Percentiles rank a stretch among this genome's conserved stretches.
Conservation (phyloP, 1,139 yeast species). For the Kodamaea alishanica region DNA sequence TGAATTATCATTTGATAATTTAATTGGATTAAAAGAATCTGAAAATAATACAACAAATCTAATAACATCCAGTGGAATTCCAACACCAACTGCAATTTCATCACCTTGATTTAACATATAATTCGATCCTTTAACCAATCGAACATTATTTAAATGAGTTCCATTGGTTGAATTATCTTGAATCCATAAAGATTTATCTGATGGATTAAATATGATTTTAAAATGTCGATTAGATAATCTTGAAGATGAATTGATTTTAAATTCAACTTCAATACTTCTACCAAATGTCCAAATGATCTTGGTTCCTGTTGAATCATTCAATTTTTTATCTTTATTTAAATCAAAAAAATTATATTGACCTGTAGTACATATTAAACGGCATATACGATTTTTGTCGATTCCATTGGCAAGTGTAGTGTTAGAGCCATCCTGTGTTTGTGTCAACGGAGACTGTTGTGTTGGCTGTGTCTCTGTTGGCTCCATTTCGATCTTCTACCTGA, state of each 20-base stretch:
- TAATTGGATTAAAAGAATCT: slow-evolving; percentile 38
- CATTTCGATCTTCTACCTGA: too few species aligned
- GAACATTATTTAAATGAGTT: slow-evolving; percentile 72
- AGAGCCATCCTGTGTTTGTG: slow-evolving; percentile 28
- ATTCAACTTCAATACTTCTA: slow-evolving; percentile 65
- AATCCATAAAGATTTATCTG: slow-evolving; percentile 56
- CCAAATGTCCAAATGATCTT: slow-evolving; percentile 71
- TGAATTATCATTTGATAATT: slow-evolving; percentile 19
- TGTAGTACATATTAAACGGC: slow-evolving; percentile 63
- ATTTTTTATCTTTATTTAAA: slow-evolving; percentile 25
- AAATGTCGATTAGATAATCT: slow-evolving; percentile 79
- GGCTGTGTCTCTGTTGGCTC: slow-evolving; percentile 63
- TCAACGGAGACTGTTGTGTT: slow-evolving; percentile 52
- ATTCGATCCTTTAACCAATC: slow-evolving; percentile 75
- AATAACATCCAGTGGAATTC: slow-evolving; percentile 73
- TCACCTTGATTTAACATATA: slow-evolving; percentile 88
- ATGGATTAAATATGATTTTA: slow-evolving; percentile 57
- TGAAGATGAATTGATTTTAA: slow-evolving; percentile 55
- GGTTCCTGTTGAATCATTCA: slow-evolving; percentile 21
- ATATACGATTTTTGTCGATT: slow-evolving; percentile 29
- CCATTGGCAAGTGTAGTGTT: slow-evolving; percentile 1
- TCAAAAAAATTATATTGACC: slow-evolving; percentile 54
- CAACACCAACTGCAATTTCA: slow-evolving; percentile 86
- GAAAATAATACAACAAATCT: slow-evolving; percentile 67
- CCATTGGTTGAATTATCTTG: slow-evolving; percentile 85